Percentiles rank a stretch among this genome's conserved stretches.
These are phyloP conservation scores for Xylaria multiplex DNA, from an alignment of 2,329 filamentous ascomycete genomes.

Conservation along the genomic window DNA sequence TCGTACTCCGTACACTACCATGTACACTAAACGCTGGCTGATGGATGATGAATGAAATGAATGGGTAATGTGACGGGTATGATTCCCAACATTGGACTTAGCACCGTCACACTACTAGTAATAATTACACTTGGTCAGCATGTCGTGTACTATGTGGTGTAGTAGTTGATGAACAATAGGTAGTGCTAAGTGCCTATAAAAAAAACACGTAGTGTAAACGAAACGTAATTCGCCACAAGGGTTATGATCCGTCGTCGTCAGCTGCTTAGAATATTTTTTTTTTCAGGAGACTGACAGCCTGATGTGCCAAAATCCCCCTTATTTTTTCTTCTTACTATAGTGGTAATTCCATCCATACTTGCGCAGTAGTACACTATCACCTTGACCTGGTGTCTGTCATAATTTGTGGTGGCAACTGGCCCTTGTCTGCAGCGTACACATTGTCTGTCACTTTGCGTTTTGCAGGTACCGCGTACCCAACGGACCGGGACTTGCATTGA, in stretches of 20 bases:
- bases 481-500: constrained; percentile 35
- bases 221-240: constrained; percentile 25
- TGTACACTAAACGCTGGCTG: not conserved
- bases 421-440: not conserved
- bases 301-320: not conserved
- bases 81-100: not conserved
- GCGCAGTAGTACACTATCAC: too few relatives aligned
- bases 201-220: constrained; percentile 2
- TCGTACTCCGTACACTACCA: too few relatives aligned
- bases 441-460: not conserved
- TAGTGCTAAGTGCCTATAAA: not conserved
- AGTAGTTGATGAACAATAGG: too few relatives aligned
- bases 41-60: not conserved
- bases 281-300: not conserved
- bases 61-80: not conserved
- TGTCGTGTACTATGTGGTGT: not conserved
- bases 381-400: constrained; percentile 2
- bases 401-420: not conserved
- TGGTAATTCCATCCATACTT: not conserved
- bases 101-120: not conserved
- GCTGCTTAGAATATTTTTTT: constrained; percentile 1
- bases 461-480: constrained; percentile 18
- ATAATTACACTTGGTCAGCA: constrained; percentile 4
- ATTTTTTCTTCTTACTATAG: not conserved
- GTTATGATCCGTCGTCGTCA: constrained; percentile 20